Conservation (phyloP, 108 stramenopile genomes). For the Conticribra guillardii region DNA sequence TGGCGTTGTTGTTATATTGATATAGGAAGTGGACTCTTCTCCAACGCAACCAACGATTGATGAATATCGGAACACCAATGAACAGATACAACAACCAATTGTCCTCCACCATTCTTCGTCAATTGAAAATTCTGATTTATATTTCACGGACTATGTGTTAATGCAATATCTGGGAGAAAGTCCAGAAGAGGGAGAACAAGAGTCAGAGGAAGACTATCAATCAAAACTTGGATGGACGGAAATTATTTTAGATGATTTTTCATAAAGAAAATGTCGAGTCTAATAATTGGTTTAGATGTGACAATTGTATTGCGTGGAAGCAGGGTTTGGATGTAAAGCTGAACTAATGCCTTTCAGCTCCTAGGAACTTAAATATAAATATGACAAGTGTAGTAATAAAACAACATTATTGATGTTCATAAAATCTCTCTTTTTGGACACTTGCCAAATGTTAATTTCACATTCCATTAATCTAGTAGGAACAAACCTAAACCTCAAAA, state of each 20-base stretch:
- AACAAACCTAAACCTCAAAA: too few species aligned
- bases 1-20: not conserved
- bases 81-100: not conserved
- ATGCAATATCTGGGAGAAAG: constrained; percentile 26
- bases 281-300: too few species aligned
- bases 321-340: too few species aligned
- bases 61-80: not conserved
- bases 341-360: too few species aligned
- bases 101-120: not conserved
- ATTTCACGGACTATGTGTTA: constrained; percentile 24
- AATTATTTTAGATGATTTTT: constrained; percentile 46
- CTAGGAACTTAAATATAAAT: too few species aligned
- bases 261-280: constrained; percentile 10
- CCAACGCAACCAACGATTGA: not conserved
- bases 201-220: constrained; percentile 16
- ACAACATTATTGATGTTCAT: too few species aligned
- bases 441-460: too few species aligned
- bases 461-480: too few species aligned
- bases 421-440: too few species aligned
- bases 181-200: not conserved
- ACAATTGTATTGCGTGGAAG: too few species aligned
- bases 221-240: constrained; percentile 28
- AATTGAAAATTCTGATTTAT: constrained; percentile 33
- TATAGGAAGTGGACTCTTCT: not conserved
- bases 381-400: too few species aligned